Evolutionary conservation across 2,329 filamentous ascomycete genomes (phyloP).

Genomic region (Calonectria pseudoreteaudii): DNA sequence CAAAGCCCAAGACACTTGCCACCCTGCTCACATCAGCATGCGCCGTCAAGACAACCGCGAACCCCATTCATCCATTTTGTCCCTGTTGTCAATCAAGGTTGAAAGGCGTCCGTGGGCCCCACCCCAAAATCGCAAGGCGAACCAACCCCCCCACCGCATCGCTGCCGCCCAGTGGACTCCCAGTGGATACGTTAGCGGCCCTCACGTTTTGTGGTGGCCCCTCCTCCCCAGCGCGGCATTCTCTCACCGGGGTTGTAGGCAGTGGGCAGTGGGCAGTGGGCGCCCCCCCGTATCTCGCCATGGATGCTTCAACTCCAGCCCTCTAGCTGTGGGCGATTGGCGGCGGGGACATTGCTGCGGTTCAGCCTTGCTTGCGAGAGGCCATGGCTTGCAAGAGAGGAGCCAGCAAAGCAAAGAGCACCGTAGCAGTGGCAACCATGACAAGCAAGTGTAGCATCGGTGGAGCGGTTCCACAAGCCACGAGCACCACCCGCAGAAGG

Average conservation of each 20-base stretch:
- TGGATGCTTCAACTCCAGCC: conserved; percentile 35
- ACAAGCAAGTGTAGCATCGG: background rate
- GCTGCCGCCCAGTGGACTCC: conserved; percentile 31
- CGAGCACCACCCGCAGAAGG: background rate
- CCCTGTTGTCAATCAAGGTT: conserved; percentile 16
- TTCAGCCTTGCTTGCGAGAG: conserved; percentile 39
- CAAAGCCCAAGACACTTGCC: background rate
- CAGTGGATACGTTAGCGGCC: conserved; percentile 17
- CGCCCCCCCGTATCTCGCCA: conserved; percentile 8
- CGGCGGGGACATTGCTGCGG: conserved; percentile 27
- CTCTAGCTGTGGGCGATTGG: conserved; percentile 24
- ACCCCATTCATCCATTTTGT: background rate
- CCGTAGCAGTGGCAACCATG: background rate
- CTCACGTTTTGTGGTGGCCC: conserved; percentile 26
- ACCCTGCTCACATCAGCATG: conserved; percentile 1
- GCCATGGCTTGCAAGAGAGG: background rate
- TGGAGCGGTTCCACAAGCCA: conserved; percentile 13
- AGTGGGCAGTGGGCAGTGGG: conserved; percentile 11
- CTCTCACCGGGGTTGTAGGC: conserved; percentile 15
- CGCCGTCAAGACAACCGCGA: background rate
- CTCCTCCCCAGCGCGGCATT: conserved; percentile 22
- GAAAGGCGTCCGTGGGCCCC: conserved; percentile 27
- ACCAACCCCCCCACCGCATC: conserved; percentile 37
- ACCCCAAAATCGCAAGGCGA: conserved; percentile 37
- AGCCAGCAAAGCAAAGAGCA: conserved; percentile 8